Conservation (phyloP, 2,329 filamentous ascomycete genomes). For the Eurotiales sp. region DNA sequence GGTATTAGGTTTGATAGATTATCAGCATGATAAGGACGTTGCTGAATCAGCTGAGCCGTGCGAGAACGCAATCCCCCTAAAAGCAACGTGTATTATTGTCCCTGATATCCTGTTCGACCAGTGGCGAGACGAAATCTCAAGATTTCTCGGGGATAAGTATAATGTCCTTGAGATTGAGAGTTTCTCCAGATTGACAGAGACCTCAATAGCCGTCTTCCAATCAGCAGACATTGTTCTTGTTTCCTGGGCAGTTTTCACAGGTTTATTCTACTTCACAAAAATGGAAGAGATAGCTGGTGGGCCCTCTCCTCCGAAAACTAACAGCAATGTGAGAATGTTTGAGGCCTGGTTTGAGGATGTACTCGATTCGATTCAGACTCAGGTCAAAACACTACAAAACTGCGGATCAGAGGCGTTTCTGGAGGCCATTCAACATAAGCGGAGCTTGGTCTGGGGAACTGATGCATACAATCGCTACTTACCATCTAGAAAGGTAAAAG, state of each 20-base stretch:
- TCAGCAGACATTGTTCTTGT: slow-evolving; percentile 54
- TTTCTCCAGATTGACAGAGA: slow-evolving; percentile 35
- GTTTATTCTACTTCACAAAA: slow-evolving; percentile 46
- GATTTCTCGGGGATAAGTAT: slow-evolving; percentile 45
- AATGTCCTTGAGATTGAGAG: slow-evolving; percentile 45
- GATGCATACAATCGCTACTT: slow-evolving; percentile 30
- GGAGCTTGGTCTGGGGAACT: slow-evolving; percentile 29
- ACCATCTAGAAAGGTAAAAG: slow-evolving; percentile 29
- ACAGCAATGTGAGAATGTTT: slow-evolving; percentile 45
- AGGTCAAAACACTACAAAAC: slow-evolving; percentile 35
- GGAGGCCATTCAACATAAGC: slow-evolving; percentile 21
- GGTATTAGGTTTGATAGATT: slow-evolving; percentile 54
- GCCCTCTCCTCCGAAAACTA: slow-evolving; percentile 34
- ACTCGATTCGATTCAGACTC: slow-evolving; percentile 37
- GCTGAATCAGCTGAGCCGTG: slow-evolving; percentile 7
- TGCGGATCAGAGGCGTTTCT: slow-evolving; percentile 32
- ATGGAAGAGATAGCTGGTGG: slow-evolving; percentile 51
- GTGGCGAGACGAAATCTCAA: slow-evolving; percentile 54
- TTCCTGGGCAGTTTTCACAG: slow-evolving; percentile 49
- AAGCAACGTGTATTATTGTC: slow-evolving; percentile 59
- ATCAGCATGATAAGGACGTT: slow-evolving; percentile 33
- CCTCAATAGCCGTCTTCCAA: slow-evolving; percentile 44
- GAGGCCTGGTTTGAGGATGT: slow-evolving; percentile 53
- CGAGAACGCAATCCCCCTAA: slow-evolving; percentile 38
- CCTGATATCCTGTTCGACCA: slow-evolving; percentile 55